Conservation (phyloP, 345 rosid species). For the Jatropha curcas region DNA sequence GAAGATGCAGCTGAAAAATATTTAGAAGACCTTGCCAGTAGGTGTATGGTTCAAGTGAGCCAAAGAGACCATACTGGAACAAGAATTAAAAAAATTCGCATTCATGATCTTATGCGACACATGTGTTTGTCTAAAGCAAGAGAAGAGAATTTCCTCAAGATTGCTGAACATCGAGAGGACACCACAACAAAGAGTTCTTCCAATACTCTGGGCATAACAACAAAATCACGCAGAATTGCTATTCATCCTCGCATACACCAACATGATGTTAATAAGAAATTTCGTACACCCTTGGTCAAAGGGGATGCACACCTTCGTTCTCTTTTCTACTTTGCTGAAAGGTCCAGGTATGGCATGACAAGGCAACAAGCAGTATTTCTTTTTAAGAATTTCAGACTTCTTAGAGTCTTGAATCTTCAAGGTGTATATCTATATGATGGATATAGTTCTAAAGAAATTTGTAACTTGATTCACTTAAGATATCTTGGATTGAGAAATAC, state of each 20-base stretch:
- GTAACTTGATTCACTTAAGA: neutral
- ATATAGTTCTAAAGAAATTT: neutral
- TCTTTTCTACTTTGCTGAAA: neutral
- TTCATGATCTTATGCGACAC: conserved; percentile 13
- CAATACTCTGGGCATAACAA: neutral
- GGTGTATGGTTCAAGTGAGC: conserved; percentile 4
- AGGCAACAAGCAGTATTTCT: neutral
- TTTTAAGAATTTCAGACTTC: neutral
- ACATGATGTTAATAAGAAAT: neutral
- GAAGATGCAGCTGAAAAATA: conserved; percentile 5
- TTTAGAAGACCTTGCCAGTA: neutral
- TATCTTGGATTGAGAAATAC: conserved; percentile 4
- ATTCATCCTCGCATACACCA: neutral
- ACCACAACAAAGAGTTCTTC: too few relatives aligned
- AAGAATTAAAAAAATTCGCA: neutral
- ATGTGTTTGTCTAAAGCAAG: neutral
- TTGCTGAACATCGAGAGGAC: neutral
- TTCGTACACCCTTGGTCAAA: neutral
- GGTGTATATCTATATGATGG: too few relatives aligned
- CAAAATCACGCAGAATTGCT: conserved; percentile 1
- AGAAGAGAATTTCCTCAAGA: neutral
- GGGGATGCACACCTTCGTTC: neutral
- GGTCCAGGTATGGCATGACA: neutral
- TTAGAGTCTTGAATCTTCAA: conserved; percentile 4
- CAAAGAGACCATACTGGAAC: neutral